A percentile compares a stretch with the other conserved stretches of the same genome.
These are phyloP conservation scores for rapeseed (Brassica napus) DNA, from an alignment of 345 rosid genomes.

Conservation along the genomic window Da-Ae NC_063447.1:62875001-62875500, in stretches of 20 bases:
- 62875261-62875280: no score
- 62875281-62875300: neutral
- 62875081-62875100: neutral
- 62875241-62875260: neutral
- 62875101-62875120: neutral
- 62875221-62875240: neutral
- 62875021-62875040: conserved; percentile 6
- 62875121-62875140: neutral
- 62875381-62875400: neutral
- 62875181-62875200: neutral
- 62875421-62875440: neutral
- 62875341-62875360: neutral
- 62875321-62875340: neutral
- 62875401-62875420: neutral
- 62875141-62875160: neutral
- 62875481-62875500: neutral
- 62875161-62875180: neutral
- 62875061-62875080: neutral
- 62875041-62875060: neutral
- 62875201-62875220: neutral
- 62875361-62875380: neutral
- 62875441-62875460: conserved; percentile 1
- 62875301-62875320: neutral
- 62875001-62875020: neutral
- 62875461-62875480: conserved; percentile 23